A percentile compares a stretch with the other conserved stretches of the same genome.
Evolutionary conservation across 257 asterid species (phyloP).

Genomic region (Ilex aquifolium): DNA sequence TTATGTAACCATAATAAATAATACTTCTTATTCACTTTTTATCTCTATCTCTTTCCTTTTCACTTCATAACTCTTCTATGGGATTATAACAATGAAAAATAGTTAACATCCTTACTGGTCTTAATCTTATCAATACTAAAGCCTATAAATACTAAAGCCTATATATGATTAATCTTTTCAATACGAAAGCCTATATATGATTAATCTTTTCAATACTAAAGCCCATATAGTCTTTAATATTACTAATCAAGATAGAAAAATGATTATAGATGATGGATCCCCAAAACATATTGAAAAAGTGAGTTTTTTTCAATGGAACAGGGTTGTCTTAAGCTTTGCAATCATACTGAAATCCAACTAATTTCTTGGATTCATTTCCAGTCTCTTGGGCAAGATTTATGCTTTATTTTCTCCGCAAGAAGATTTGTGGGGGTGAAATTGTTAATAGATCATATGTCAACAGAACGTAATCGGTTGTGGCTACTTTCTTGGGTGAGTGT

Average conservation of each 20-base stretch:
- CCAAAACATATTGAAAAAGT: slow-evolving; percentile 74
- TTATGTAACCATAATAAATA: too few relatives aligned
- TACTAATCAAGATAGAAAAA: slow-evolving; percentile 62
- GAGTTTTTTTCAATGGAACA: neutral
- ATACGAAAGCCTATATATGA: slow-evolving; percentile 40
- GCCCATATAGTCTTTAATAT: slow-evolving; percentile 97
- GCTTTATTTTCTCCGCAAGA: neutral
- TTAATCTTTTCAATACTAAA: slow-evolving; percentile 24
- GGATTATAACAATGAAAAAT: too few relatives aligned
- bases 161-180: neutral
- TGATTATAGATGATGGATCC: slow-evolving; percentile 41
- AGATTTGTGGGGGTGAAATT: neutral
- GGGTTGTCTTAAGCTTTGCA: neutral
- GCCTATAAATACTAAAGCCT: too few relatives aligned
- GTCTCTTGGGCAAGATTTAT: neutral
- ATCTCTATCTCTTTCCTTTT: too few relatives aligned
- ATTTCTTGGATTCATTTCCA: neutral
- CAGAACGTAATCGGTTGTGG: neutral
- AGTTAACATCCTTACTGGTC: too few relatives aligned
- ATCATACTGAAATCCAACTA: neutral
- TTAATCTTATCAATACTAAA: slow-evolving; percentile 33
- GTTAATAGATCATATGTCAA: neutral
- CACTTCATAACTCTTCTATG: too few relatives aligned
- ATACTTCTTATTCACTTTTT: too few relatives aligned
- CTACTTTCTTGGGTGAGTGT: neutral